Conservation (phyloP, 495 filamentous ascomycete species). For the Trichodelitschia bisporula region DNA sequence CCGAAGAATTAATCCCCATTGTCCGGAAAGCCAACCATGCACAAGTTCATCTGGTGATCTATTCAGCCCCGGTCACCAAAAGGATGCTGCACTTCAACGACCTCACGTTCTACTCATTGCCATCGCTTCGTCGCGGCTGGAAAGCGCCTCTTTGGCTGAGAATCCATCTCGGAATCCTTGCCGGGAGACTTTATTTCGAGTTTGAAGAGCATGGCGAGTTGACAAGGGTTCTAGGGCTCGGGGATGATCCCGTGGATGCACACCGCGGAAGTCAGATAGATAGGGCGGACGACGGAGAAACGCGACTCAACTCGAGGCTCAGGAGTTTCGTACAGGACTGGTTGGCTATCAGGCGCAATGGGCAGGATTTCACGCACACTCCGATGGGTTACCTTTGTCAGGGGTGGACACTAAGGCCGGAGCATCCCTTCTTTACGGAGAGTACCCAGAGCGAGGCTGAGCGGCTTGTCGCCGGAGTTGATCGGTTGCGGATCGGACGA, state of each 20-base stretch:
- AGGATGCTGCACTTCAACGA: slow-evolving; percentile 27
- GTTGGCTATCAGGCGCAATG: slow-evolving; percentile 23
- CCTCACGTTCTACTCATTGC: slow-evolving; percentile 23
- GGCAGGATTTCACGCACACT: slow-evolving; percentile 26
- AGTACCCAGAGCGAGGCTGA: neutral
- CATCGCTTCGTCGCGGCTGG: slow-evolving; percentile 16
- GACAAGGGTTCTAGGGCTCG: slow-evolving; percentile 7
- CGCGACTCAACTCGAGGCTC: slow-evolving; percentile 5
- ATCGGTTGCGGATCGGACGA: neutral
- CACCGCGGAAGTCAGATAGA: neutral
- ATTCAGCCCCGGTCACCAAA: slow-evolving; percentile 26
- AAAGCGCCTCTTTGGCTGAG: slow-evolving; percentile 19
- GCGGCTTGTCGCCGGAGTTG: neutral
- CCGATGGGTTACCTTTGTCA: slow-evolving; percentile 31
- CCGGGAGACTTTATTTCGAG: slow-evolving; percentile 29
- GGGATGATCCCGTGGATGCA: neutral
- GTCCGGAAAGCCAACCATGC: slow-evolving; percentile 10
- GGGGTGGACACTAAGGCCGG: slow-evolving; percentile 15
- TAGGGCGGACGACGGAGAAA: neutral
- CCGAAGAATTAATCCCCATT: slow-evolving; percentile 20
- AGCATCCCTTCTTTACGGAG: slow-evolving; percentile 22
- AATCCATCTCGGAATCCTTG: slow-evolving; percentile 29
- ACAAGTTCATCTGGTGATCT: slow-evolving; percentile 20
- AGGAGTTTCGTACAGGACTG: slow-evolving; percentile 24
- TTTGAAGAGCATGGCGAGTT: slow-evolving; percentile 16